Conservation (phyloP, 2,329 filamentous ascomycete species). For the Penicillium sp. region DNA sequence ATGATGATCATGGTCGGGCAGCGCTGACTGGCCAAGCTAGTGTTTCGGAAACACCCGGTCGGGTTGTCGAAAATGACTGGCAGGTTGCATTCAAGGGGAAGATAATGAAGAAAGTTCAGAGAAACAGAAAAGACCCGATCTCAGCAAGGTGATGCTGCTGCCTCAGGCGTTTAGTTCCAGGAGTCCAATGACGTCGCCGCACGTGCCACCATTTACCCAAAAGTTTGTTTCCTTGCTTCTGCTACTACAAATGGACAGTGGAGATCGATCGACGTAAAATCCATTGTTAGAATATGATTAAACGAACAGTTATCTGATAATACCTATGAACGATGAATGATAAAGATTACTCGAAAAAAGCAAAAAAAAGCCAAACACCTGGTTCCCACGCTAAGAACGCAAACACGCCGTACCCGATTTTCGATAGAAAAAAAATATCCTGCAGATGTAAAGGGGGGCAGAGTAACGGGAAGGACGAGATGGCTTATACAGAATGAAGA, state of each 20-base stretch:
- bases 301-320: neutral
- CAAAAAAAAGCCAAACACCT: neutral
- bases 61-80: neutral
- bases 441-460: neutral
- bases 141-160: neutral
- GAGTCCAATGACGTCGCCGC: constrained; percentile 34
- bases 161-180: neutral
- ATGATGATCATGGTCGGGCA: constrained; percentile 5
- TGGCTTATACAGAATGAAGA: no score
- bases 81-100: neutral
- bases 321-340: neutral
- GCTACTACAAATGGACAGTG: neutral
- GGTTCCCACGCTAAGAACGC: neutral
- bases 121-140: neutral
- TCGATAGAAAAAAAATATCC: neutral
- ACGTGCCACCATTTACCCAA: constrained; percentile 26
- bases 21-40: constrained; percentile 1
- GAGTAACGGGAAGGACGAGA: neutral
- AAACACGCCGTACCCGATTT: neutral
- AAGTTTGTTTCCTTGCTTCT: neutral
- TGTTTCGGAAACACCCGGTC: constrained; percentile 7
- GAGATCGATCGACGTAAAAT: neutral
- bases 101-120: neutral
- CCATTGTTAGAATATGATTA: neutral
- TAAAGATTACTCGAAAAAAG: neutral